A percentile compares a stretch with the other conserved stretches of the same genome.
phyloP scores from a whole-genome alignment of 768 basidiomycete genomes.

The Phylloporus arenicola region DNA sequence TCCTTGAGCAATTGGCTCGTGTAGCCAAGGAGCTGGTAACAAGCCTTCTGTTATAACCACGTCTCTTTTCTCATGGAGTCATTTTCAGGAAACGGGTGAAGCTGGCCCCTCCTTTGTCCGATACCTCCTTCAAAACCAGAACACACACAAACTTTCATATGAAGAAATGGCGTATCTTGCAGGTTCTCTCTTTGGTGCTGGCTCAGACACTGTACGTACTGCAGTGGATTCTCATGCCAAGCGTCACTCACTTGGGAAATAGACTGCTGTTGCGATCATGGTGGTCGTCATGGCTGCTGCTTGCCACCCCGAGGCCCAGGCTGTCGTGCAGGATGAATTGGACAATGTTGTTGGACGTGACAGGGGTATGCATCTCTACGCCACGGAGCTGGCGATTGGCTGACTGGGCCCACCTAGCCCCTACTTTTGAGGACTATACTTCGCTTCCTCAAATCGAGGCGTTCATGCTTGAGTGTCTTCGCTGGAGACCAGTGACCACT shows the following conservation, averaged over 20 bases:
- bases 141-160: conserved; percentile 47
- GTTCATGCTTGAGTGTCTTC: conserved; percentile 37
- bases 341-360: conserved; percentile 48
- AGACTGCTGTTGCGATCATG: conserved; percentile 55
- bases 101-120: conserved; percentile 45
- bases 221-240: not conserved
- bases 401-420: conserved; percentile 24
- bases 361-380: conserved; percentile 15
- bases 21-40: conserved; percentile 44
- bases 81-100: conserved; percentile 17
- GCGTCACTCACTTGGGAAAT: not conserved
- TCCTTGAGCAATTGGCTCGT: conserved; percentile 45
- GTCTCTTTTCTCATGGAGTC: not conserved
- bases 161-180: conserved; percentile 59
- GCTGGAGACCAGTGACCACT: conserved; percentile 39
- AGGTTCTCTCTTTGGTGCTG: conserved; percentile 62
- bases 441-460: conserved; percentile 36
- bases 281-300: conserved; percentile 55
- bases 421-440: conserved; percentile 37
- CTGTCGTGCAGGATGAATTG: conserved; percentile 48
- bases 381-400: not conserved
- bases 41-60: not conserved
- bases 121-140: conserved; percentile 53
- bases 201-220: conserved; percentile 49
- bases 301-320: conserved; percentile 48